Evolutionary conservation across 129 eudicot genomes (phyloP).

Genomic region (Flaveria linearis): DNA sequence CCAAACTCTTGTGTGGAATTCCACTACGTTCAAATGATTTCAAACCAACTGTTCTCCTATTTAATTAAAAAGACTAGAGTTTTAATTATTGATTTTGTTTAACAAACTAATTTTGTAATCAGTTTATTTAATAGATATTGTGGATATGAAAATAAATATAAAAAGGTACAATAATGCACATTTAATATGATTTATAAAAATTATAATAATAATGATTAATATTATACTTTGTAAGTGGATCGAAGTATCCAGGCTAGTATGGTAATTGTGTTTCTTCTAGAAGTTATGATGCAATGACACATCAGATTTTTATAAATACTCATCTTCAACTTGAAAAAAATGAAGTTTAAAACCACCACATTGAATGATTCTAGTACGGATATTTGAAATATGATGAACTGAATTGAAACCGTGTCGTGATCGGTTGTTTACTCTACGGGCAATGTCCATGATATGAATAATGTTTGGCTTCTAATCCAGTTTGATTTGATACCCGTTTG

Average conservation of each 20-base stretch:
- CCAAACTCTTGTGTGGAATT: constrained; percentile 12
- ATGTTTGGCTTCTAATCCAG: not conserved
- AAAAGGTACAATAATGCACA: not conserved
- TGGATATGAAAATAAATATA: not conserved
- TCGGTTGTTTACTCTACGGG: not conserved
- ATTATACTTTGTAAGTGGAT: not conserved
- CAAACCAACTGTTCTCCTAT: constrained; percentile 25
- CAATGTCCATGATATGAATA: not conserved
- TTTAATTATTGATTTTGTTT: not conserved
- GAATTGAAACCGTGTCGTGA: not conserved
- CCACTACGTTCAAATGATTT: constrained; percentile 21
- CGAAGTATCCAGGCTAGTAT: not conserved
- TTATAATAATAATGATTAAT: not conserved
- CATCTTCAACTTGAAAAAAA: not conserved
- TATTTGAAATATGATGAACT: not conserved
- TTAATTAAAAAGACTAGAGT: not conserved
- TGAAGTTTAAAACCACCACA: not conserved
- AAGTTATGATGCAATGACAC: not conserved
- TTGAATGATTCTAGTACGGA: not conserved
- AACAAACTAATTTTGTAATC: not conserved
- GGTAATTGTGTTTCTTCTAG: not conserved
- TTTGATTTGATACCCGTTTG: too few relatives aligned
- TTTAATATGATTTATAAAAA: not conserved
- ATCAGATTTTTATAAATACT: not conserved
- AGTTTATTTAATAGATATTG: not conserved